These are phyloP conservation scores for Cryphonectria parasitica DNA, from an alignment of 2,329 filamentous ascomycete species.

Conservation along the genomic window DNA sequence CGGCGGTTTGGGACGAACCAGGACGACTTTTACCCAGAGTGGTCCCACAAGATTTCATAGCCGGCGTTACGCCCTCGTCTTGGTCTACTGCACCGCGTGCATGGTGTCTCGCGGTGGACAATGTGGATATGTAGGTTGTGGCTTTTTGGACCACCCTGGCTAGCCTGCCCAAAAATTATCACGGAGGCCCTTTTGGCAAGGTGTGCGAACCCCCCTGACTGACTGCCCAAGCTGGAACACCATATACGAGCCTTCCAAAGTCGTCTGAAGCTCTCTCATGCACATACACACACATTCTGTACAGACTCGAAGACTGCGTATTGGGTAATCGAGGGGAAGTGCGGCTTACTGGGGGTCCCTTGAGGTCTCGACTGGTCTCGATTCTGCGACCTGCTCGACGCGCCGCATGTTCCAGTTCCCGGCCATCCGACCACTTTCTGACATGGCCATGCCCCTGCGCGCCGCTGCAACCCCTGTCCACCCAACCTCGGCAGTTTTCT, in stretches of 20 bases:
- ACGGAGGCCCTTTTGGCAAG: too few relatives aligned
- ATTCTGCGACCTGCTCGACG: slow-evolving; percentile 27
- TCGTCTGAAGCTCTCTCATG: too few relatives aligned
- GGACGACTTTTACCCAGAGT: not conserved
- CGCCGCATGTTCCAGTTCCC: slow-evolving; percentile 27
- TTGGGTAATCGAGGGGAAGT: too few relatives aligned
- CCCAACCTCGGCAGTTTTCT: not conserved
- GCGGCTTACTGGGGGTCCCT: not conserved
- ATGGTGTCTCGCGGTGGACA: not conserved
- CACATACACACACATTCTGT: too few relatives aligned
- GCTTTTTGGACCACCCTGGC: not conserved
- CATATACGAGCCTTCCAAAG: too few relatives aligned
- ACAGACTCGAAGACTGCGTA: too few relatives aligned
- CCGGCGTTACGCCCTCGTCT: not conserved
- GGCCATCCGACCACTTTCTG: slow-evolving; percentile 25
- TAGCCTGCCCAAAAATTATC: too few relatives aligned
- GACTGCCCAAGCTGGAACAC: too few relatives aligned
- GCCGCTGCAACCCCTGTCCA: not conserved
- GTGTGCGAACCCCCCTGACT: too few relatives aligned
- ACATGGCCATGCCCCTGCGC: slow-evolving; percentile 18
- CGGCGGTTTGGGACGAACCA: not conserved
- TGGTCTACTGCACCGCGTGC: not conserved
- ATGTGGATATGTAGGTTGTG: not conserved
- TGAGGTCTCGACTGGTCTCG: slow-evolving; percentile 22
- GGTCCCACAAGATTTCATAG: not conserved